phyloP scores from a whole-genome alignment of 164 flowering plant species.

The Magnolia kwangsiensis region DNA sequence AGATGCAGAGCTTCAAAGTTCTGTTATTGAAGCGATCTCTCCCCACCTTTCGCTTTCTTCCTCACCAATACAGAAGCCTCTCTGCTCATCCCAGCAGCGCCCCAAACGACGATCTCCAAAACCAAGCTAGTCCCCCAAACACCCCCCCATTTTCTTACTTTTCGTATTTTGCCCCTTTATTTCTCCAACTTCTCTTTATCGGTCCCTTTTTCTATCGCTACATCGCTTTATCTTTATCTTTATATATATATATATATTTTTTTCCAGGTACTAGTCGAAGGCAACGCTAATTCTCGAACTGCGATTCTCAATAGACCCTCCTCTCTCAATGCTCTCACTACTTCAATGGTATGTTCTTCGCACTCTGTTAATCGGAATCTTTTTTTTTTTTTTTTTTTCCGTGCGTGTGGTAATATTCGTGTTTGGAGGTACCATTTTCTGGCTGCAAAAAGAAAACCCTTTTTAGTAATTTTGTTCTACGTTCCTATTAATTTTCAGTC shows the following conservation, averaged over 20 bases:
- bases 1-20: constrained; percentile 43
- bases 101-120: constrained; percentile 33
- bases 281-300: constrained; percentile 67
- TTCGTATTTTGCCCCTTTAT: not conserved
- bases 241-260: too few relatives aligned
- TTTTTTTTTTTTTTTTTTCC: too few relatives aligned
- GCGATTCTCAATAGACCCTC: constrained; percentile 79
- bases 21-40: constrained; percentile 26
- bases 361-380: not conserved
- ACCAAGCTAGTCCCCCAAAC: constrained; percentile 35
- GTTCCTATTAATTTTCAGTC: constrained; percentile 34
- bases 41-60: constrained; percentile 20
- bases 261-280: constrained; percentile 80
- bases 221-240: not conserved
- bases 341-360: constrained; percentile 50
- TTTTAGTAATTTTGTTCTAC: not conserved
- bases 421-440: not conserved
- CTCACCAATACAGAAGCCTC: constrained; percentile 26
- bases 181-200: not conserved
- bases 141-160: not conserved
- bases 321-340: constrained; percentile 71
- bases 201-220: not conserved
- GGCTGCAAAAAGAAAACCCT: not conserved
- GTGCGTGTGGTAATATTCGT: not conserved
- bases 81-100: constrained; percentile 52